These are phyloP conservation scores for Suhomyces kilbournensis DNA, from an alignment of 805 yeast species.

Conservation along the genomic window DNA sequence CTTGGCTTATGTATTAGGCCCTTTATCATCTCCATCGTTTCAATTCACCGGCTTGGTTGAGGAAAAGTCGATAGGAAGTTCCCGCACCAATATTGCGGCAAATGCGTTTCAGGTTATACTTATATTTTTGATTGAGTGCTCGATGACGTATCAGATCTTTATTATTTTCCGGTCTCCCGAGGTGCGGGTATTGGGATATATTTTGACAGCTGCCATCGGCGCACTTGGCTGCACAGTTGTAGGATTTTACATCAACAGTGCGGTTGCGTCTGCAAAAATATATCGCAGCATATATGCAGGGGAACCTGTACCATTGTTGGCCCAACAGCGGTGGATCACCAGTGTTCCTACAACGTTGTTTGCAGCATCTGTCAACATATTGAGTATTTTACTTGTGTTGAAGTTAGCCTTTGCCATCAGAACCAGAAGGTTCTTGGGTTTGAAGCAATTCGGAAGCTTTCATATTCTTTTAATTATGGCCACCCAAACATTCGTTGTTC, in stretches of 20 bases:
- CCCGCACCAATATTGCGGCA: constrained; percentile 56
- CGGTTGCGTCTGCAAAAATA: constrained; percentile 41
- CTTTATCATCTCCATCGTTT: constrained; percentile 49
- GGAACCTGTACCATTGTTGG: background rate
- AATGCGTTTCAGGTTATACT: constrained; percentile 59
- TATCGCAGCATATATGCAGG: constrained; percentile 12
- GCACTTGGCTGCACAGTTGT: constrained; percentile 53
- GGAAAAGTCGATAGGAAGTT: constrained; percentile 27
- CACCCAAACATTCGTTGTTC: constrained; percentile 76
- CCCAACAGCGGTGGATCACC: constrained; percentile 31
- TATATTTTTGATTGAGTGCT: constrained; percentile 57
- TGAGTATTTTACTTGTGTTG: constrained; percentile 56
- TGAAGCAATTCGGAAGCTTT: constrained; percentile 77
- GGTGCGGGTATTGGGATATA: constrained; percentile 39
- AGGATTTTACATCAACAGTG: constrained; percentile 56
- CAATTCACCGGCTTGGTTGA: constrained; percentile 32
- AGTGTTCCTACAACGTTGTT: constrained; percentile 62
- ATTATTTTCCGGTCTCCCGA: constrained; percentile 65
- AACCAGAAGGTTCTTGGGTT: constrained; percentile 72
- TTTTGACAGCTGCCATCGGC: constrained; percentile 36
- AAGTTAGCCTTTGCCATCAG: constrained; percentile 69
- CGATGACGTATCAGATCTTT: constrained; percentile 68
- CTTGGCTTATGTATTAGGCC: constrained; percentile 51
- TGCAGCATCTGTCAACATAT: constrained; percentile 62
- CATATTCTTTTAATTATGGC: constrained; percentile 81